Percentiles rank a stretch among this genome's conserved stretches.
Conservation (phyloP, 352 stramenopile genomes). For the Pythium insidiosum region DNA sequence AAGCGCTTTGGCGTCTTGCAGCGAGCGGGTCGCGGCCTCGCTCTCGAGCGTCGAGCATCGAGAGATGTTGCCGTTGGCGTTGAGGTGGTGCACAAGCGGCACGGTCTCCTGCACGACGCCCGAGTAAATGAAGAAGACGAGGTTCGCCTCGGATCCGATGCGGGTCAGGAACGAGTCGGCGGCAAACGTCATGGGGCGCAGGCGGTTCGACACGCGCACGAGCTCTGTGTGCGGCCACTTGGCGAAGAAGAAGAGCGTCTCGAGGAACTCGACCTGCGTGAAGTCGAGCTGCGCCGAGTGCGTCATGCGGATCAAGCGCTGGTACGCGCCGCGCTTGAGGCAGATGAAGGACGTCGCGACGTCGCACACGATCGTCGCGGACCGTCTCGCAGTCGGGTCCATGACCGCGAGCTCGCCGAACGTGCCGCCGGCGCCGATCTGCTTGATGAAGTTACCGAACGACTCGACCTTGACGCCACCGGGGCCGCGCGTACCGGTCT, state of each 20-base stretch:
- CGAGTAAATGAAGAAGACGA: slow-evolving; percentile 76
- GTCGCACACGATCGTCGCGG: slow-evolving; percentile 71
- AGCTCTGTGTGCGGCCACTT: slow-evolving; percentile 67
- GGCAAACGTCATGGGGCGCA: slow-evolving; percentile 51
- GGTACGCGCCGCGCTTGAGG: slow-evolving; percentile 74
- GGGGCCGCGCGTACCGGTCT: background rate
- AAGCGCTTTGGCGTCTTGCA: slow-evolving; percentile 21
- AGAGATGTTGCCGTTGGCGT: slow-evolving; percentile 50
- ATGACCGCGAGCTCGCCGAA: slow-evolving; percentile 79
- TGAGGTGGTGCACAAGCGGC: slow-evolving; percentile 57
- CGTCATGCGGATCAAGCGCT: slow-evolving; percentile 70
- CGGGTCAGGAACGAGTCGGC: slow-evolving; percentile 61
- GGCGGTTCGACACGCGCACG: slow-evolving; percentile 54
- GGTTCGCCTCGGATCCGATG: slow-evolving; percentile 60
- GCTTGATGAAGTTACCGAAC: slow-evolving; percentile 69
- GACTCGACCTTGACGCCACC: slow-evolving; percentile 20
- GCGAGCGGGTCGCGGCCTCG: slow-evolving; percentile 17
- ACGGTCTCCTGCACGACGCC: slow-evolving; percentile 70
- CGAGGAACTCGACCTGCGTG: slow-evolving; percentile 73
- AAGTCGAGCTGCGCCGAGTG: slow-evolving; percentile 79
- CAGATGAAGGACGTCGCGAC: slow-evolving; percentile 76
- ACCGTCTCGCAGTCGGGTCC: slow-evolving; percentile 62
- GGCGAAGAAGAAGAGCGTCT: slow-evolving; percentile 79
- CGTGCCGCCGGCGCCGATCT: slow-evolving; percentile 62
- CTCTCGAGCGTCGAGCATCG: slow-evolving; percentile 37